Percentiles rank a stretch among this genome's conserved stretches.
Evolutionary conservation across 331 rosid genomes (phyloP).

Genomic region (Phaseolus coccineus): DNA sequence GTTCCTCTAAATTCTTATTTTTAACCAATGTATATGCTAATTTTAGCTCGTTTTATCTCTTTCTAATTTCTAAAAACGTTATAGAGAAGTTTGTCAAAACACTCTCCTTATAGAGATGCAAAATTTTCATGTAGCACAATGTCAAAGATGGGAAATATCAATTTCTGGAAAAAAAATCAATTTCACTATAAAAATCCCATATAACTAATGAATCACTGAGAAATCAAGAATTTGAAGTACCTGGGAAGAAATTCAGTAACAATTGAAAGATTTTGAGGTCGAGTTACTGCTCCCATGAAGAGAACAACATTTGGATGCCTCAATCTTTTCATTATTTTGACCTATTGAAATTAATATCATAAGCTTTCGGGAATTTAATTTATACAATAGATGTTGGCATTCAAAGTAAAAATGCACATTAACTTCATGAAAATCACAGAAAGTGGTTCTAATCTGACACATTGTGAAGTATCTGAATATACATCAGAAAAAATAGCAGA

Average conservation of each 20-base stretch:
- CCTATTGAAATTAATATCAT: slow-evolving; percentile 62
- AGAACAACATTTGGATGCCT: slow-evolving; percentile 99
- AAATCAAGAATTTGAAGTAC: slow-evolving; percentile 55
- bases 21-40: too few relatives aligned
- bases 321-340: slow-evolving; percentile 85
- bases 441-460: neutral
- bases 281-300: slow-evolving; percentile 99
- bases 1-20: too few relatives aligned
- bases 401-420: too few relatives aligned
- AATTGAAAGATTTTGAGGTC: slow-evolving; percentile 93
- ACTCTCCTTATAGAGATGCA: neutral
- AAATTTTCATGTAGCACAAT: slow-evolving; percentile 8
- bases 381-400: neutral
- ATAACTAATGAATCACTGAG: slow-evolving; percentile 27
- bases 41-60: too few relatives aligned
- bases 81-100: too few relatives aligned
- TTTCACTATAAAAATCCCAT: slow-evolving; percentile 15
- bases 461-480: neutral
- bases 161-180: slow-evolving; percentile 16
- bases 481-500: neutral
- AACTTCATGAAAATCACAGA: too few relatives aligned
- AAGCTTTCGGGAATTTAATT: slow-evolving; percentile 37
- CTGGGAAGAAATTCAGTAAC: slow-evolving; percentile 99
- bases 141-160: slow-evolving; percentile 18
- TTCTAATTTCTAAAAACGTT: too few relatives aligned